Evolutionary conservation across 805 yeast genomes (phyloP), one percentile per base, ranked within the genome.

Genomic region (Wickerhamiella australiensis): DNA sequence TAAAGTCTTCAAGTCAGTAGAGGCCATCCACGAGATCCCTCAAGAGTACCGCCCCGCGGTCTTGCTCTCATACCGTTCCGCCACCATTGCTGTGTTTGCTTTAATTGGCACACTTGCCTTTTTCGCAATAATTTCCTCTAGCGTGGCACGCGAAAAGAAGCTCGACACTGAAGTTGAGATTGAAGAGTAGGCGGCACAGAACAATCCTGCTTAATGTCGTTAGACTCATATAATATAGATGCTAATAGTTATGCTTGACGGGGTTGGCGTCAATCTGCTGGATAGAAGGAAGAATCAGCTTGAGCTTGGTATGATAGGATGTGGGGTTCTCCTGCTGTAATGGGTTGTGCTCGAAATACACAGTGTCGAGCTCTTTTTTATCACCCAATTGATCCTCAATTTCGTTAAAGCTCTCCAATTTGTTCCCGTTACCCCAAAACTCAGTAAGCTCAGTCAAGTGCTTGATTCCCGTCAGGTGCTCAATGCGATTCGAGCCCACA

Each of bases 261-360:
- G 80, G 88, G 21, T 94, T 82, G 9, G 98, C 97, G 68, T 92
- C 99, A 50, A 92, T 85, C 68, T 92, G 94, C 41, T 74, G 66
- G 42, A 92, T 67, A 8, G 80, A 74, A 0, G 82, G 79, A 52
- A 90, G 70, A 52, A 80, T 75, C 58, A 92, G 70, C 56, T 76
- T 77, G 43, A 92, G 62, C 63, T 92, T 92, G 60, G 92, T 77
- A 59, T 96, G 74, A 63, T 92, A 92, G 47, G 87, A 79, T 1
- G 92, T 79, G n/a, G 78, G 78, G 56, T 82, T 82, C 18, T 74
- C 62, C 25, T 67, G 56, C 59, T 92, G 96, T 17, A 92, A 63
- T 2, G 97, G 97, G 61, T 90, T 90, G 7, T 92, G 90, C 66
- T 92, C 98, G 55, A 92, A 78, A 62, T 92, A 92, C 4, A 92